A percentile compares a stretch with the other conserved stretches of the same genome.
Evolutionary conservation across 1,284 basidiomycete species (phyloP).

Genomic region (Schizophyllum commune): DNA sequence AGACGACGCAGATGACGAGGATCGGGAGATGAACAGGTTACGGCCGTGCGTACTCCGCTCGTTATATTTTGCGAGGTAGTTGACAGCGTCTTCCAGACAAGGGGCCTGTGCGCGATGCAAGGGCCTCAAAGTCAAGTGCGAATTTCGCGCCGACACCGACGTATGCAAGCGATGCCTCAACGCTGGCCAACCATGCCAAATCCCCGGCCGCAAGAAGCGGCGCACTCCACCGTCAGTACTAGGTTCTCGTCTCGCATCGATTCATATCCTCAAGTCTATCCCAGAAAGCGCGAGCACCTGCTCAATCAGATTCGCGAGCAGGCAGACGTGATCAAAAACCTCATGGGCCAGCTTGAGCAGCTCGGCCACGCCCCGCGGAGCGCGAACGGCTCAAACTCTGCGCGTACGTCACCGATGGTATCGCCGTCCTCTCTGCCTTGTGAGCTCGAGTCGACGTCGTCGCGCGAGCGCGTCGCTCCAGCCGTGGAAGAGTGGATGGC

Average conservation of each 20-base stretch:
- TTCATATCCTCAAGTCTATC: conserved; percentile 5
- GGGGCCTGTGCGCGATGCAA: conserved; percentile 70
- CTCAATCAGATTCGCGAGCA: conserved; percentile 66
- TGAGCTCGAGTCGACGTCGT: conserved; percentile 19
- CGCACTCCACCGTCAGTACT: conserved; percentile 62
- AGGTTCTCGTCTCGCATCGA: neutral
- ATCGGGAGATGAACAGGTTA: conserved; percentile 4
- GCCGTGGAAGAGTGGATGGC: conserved; percentile 65
- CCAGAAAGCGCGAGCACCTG: conserved; percentile 68
- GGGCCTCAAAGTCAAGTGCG: conserved; percentile 67
- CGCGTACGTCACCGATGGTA: conserved; percentile 23
- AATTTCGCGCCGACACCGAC: conserved; percentile 59
- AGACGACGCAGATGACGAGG: neutral
- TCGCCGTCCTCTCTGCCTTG: conserved; percentile 21
- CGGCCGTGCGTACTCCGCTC: conserved; percentile 16
- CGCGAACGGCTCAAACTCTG: conserved; percentile 14
- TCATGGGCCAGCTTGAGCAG: conserved; percentile 58
- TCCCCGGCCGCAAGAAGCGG: conserved; percentile 70
- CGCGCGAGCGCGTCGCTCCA: conserved; percentile 23
- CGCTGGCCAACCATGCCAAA: conserved; percentile 61
- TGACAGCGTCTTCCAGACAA: conserved; percentile 18
- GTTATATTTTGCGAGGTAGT: neutral
- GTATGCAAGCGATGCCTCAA: conserved; percentile 63
- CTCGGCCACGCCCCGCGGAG: conserved; percentile 15
- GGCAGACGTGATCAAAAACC: conserved; percentile 56